Evolutionary conservation across 495 filamentous ascomycete genomes (phyloP), one percentile per base, ranked within the genome.

Genomic region (Daldinia loculata): DNA sequence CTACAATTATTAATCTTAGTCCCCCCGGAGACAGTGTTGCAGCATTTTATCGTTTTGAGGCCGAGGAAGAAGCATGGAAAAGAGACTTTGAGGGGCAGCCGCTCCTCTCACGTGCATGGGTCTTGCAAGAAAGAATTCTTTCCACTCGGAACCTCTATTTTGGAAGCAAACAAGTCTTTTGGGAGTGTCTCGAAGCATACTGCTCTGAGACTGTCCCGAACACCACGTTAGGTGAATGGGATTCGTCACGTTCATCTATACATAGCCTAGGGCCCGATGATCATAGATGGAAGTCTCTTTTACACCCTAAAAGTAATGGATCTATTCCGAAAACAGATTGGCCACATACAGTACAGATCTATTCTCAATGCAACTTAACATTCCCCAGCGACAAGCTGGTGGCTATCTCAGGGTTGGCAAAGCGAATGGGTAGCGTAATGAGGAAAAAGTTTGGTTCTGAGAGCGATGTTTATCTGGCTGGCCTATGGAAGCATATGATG

Each of bases 121-220:
- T 74, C 0, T 36, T 76, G 3, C 74, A 76, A 32, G 74, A 76
- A 14, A 62, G 69, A 6, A 36, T 76, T 0, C 64, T 76, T 9
- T 57, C 75, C 2, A 41, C 67, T 17, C 53, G 75, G 8, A 67
- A 70, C 24, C 15, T 76, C 0, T 71, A 74, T 24, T 75, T 76
- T 17, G 72, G 72, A 3, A 60, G 63, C 1, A 56, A 67, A 24
- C 74, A 76, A 19, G 59, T 76, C 26, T 70, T 71, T 17, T 76
- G 67, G 74, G 74, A 74, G 15, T 76, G 74, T 53, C 41, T 45
- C 19, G 34, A 26, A 14, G 53, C 43, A 7, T 45, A 61, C 19
- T 63, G 50, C 26, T 66, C 58, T 27, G 69, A 71, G 43, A 71
- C 69, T 7, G 17, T 63, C 12, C 69, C 69, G 6, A n/a, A 41